Conservation (phyloP, 306 rosid species). For the Acmispon strigosus region DNA sequence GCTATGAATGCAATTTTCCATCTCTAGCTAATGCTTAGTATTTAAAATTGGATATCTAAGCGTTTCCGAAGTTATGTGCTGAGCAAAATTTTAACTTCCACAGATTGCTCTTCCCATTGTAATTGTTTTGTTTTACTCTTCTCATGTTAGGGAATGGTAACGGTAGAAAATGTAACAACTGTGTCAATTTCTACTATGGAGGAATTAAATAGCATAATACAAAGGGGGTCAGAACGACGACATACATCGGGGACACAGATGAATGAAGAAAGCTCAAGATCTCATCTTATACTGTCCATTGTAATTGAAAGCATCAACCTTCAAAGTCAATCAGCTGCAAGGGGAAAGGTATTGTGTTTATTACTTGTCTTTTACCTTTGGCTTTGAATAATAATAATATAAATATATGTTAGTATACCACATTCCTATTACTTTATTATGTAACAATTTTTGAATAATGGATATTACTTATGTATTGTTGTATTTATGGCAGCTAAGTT, state of each 20-base stretch:
- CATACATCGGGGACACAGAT: conserved; percentile 84
- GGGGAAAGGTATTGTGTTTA: conserved; percentile 74
- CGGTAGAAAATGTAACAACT: conserved; percentile 67
- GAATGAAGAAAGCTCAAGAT: conserved; percentile 95
- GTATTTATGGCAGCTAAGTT: conserved; percentile 62
- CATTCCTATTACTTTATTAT: not conserved
- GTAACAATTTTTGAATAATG: not conserved
- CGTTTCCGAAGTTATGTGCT: not conserved
- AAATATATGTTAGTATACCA: not conserved
- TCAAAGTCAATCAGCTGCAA: conserved; percentile 83
- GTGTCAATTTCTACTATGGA: conserved; percentile 63
- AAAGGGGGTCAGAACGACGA: conserved; percentile 68
- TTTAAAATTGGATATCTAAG: not conserved
- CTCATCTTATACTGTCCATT: conserved; percentile 79
- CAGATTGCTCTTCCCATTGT: not conserved
- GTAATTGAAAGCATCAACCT: conserved; percentile 84
- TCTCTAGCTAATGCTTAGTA: not conserved
- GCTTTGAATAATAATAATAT: not conserved
- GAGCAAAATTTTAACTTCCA: not conserved
- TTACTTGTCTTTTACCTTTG: not conserved
- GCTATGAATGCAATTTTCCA: not conserved
- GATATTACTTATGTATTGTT: not conserved
- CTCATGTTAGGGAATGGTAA: conserved; percentile 79
- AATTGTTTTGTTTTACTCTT: conserved; percentile 16
- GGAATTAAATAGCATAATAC: conserved; percentile 66